phyloP scores from a whole-genome alignment of 441 rosid species.

The Biscutella laevigata region DNA sequence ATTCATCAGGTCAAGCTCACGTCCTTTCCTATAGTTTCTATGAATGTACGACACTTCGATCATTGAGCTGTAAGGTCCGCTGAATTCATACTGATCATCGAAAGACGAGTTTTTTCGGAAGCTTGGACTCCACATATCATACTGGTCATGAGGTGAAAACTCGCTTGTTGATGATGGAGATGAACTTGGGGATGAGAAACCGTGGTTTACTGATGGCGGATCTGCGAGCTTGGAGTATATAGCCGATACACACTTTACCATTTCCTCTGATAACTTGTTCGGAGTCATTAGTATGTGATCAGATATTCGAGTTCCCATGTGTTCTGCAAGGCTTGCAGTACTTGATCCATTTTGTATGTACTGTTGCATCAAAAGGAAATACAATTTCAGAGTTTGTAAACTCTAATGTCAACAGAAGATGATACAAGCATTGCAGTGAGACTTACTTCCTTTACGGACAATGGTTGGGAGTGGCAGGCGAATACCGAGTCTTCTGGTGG shows the following conservation, averaged over 20 bases:
- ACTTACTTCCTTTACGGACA: slow-evolving; percentile 62
- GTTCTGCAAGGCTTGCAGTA: slow-evolving; percentile 77
- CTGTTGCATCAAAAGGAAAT: slow-evolving; percentile 18
- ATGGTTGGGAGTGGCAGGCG: slow-evolving; percentile 72
- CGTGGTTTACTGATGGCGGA: slow-evolving; percentile 53
- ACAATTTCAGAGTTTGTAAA: neutral
- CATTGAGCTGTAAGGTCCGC: slow-evolving; percentile 94
- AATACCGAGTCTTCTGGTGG: slow-evolving; percentile 47
- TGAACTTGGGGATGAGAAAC: slow-evolving; percentile 71
- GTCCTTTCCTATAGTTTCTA: slow-evolving; percentile 56
- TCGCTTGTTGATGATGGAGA: slow-evolving; percentile 60
- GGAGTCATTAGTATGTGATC: slow-evolving; percentile 78
- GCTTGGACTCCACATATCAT: slow-evolving; percentile 90
- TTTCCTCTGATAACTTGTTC: slow-evolving; percentile 81
- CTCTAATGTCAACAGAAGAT: neutral
- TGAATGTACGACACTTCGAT: slow-evolving; percentile 73
- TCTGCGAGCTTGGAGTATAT: slow-evolving; percentile 83
- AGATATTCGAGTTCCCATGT: slow-evolving; percentile 72
- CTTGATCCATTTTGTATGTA: slow-evolving; percentile 43
- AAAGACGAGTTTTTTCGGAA: slow-evolving; percentile 74
- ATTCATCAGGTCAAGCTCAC: slow-evolving; percentile 61
- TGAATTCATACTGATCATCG: slow-evolving; percentile 81
- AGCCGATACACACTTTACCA: slow-evolving; percentile 72
- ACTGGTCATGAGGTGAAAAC: slow-evolving; percentile 65
- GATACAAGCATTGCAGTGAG: neutral